A percentile compares a stretch with the other conserved stretches of the same genome.
phyloP scores from a whole-genome alignment of 371 early-diverging fungal species.

The Mucor irregularis region DNA sequence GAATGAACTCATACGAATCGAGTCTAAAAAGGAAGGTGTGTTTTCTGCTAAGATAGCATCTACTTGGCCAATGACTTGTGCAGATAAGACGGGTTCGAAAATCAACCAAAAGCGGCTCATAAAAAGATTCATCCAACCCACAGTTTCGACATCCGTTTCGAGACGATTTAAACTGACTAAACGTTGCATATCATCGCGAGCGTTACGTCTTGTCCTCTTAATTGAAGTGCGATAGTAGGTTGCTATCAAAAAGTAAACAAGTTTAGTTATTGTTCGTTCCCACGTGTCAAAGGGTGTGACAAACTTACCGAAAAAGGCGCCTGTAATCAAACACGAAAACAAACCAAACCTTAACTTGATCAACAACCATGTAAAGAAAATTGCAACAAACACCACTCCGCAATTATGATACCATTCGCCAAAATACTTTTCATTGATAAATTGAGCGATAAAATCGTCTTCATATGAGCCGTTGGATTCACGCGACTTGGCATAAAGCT shows the following conservation, averaged over 20 bases:
- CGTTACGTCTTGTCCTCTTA: conserved; percentile 61
- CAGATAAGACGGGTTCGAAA: conserved; percentile 87
- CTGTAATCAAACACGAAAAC: conserved; percentile 38
- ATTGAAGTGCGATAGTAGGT: conserved; percentile 76
- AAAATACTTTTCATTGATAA: conserved; percentile 38
- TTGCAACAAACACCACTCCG: conserved; percentile 32
- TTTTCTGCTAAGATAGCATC: conserved; percentile 72
- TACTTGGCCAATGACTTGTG: conserved; percentile 69
- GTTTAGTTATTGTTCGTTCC: background rate
- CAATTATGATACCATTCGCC: conserved; percentile 53
- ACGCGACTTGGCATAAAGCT: conserved; percentile 23
- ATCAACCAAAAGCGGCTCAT: conserved; percentile 88
- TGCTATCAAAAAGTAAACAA: conserved; percentile 30
- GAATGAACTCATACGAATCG: conserved; percentile 85
- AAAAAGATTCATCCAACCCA: conserved; percentile 96
- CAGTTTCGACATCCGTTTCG: conserved; percentile 75
- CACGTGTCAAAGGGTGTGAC: background rate
- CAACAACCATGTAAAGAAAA: conserved; percentile 41
- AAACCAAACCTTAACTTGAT: conserved; percentile 37
- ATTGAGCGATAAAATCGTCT: conserved; percentile 37
- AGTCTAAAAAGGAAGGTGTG: conserved; percentile 87
- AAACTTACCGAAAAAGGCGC: conserved; percentile 38
- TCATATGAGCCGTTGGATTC: conserved; percentile 19
- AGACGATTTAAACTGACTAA: conserved; percentile 47
- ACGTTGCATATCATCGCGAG: conserved; percentile 69